These are phyloP conservation scores for Polytrichum formosum DNA, from an alignment of 225 moss, liverwort and hornwort species.

Conservation along the genomic window DNA sequence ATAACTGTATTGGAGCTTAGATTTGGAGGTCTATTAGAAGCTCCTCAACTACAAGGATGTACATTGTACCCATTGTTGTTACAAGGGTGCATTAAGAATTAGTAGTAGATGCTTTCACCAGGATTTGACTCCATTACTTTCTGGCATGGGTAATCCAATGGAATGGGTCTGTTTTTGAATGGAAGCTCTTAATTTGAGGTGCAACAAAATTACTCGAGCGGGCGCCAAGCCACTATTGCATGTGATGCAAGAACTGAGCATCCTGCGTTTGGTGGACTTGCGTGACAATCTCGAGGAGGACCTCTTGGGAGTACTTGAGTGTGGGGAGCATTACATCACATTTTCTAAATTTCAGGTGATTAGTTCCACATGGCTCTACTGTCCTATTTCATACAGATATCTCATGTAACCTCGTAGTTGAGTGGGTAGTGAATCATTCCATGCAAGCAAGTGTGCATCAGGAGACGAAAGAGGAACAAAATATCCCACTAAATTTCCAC, in stretches of 20 bases:
- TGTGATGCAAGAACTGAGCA: constrained; percentile 52
- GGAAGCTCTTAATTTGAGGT: constrained; percentile 74
- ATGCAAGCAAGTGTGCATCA: neutral
- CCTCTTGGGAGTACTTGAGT: constrained; percentile 73
- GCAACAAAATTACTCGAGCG: constrained; percentile 56
- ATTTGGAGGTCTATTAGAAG: neutral
- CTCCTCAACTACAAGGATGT: neutral
- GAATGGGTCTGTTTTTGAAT: constrained; percentile 17
- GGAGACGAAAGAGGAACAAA: too few species aligned
- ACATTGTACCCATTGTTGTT: neutral
- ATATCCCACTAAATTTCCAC: neutral
- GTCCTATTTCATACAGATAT: neutral
- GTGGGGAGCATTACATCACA: constrained; percentile 45
- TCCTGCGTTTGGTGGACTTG: constrained; percentile 66
- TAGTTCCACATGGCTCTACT: neutral
- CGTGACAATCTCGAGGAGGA: constrained; percentile 61
- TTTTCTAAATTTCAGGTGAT: constrained; percentile 47
- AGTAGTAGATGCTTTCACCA: too few species aligned
- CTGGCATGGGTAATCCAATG: neutral
- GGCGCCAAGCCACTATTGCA: constrained; percentile 66
- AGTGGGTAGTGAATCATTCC: neutral
- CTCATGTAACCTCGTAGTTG: neutral
- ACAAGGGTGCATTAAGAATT: too few species aligned
- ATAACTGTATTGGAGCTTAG: neutral
- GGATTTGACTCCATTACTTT: neutral